Percentiles rank a stretch among this genome's conserved stretches.
phyloP scores from a whole-genome alignment of 441 rosid genomes.

The Gossypium aridum region DNA sequence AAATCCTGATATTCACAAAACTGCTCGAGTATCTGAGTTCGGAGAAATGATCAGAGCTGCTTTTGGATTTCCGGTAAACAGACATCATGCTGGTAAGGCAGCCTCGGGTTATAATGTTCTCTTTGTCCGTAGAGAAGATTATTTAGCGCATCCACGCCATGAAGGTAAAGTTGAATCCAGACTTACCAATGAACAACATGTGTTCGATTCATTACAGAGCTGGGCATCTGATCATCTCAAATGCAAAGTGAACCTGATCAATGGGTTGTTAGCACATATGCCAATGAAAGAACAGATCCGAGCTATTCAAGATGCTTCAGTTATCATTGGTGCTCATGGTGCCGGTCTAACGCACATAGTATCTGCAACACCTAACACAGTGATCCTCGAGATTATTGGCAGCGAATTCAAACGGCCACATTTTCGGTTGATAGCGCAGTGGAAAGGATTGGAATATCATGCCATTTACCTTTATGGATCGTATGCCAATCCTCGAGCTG shows the following conservation, averaged over 20 bases:
- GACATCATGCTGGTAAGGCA: conserved; percentile 42
- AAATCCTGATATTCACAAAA: conserved; percentile 48
- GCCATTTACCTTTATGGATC: conserved; percentile 64
- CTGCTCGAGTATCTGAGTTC: conserved; percentile 77
- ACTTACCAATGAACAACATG: conserved; percentile 75
- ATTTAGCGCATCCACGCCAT: conserved; percentile 89
- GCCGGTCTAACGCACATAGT: conserved; percentile 92
- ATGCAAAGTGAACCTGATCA: conserved; percentile 69
- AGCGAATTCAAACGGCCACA: conserved; percentile 62
- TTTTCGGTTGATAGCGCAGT: conserved; percentile 64
- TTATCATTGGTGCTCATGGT: conserved; percentile 91
- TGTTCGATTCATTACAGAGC: conserved; percentile 47
- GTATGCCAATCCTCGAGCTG: conserved; percentile 46
- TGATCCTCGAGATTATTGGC: conserved; percentile 72
- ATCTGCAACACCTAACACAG: conserved; percentile 79
- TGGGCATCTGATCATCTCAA: conserved; percentile 52
- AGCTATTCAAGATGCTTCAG: conserved; percentile 88
- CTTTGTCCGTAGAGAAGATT: conserved; percentile 81
- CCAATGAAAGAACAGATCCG: conserved; percentile 75
- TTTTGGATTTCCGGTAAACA: conserved; percentile 57
- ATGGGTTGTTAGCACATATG: conserved; percentile 89
- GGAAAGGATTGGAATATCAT: conserved; percentile 93
- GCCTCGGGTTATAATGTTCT: conserved; percentile 50
- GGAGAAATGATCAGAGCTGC: conserved; percentile 87
- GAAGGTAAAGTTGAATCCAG: conserved; percentile 72